Evolutionary conservation across 495 filamentous ascomycete species (phyloP).

Genomic region (Elasticomyces elasticus): DNA sequence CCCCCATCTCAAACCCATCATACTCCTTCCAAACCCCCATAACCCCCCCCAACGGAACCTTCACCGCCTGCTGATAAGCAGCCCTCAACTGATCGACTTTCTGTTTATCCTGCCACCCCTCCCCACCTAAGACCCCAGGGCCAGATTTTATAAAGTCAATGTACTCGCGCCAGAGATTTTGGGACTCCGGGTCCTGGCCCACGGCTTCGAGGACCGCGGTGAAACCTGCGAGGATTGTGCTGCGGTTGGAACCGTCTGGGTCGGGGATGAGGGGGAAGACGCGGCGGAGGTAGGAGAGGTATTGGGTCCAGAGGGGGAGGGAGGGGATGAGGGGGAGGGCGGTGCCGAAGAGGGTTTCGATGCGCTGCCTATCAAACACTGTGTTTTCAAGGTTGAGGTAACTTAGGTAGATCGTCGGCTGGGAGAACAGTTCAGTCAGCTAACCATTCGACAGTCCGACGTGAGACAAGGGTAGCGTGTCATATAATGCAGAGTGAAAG

Average conservation of each 20-base stretch:
- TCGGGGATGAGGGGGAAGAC: conserved; percentile 78
- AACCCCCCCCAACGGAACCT: conserved; percentile 67
- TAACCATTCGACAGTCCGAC: not conserved
- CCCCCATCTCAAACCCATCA: conserved; percentile 81
- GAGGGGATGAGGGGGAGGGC: conserved; percentile 64
- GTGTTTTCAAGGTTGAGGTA: conserved; percentile 83
- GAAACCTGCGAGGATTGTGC: conserved; percentile 70
- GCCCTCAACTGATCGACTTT: conserved; percentile 92
- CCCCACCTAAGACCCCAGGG: conserved; percentile 74
- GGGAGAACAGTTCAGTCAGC: conserved; percentile 1
- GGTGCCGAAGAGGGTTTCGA: conserved; percentile 72
- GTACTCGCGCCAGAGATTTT: conserved; percentile 85
- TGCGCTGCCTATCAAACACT: conserved; percentile 58
- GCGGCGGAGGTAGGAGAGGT: conserved; percentile 89
- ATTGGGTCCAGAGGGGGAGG: conserved; percentile 82
- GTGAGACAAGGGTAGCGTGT: not conserved
- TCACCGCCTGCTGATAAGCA: conserved; percentile 80
- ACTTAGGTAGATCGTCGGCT: conserved; percentile 9
- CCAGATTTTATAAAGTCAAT: conserved; percentile 78
- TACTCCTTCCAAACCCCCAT: conserved; percentile 93
- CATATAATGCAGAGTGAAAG: not conserved
- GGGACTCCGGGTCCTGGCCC: conserved; percentile 86
- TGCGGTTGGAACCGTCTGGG: conserved; percentile 59
- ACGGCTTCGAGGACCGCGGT: conserved; percentile 83
- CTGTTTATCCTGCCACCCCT: conserved; percentile 88